Evolutionary conservation across 768 basidiomycete genomes (phyloP).

Genomic region (Trametes coccinea): DNA sequence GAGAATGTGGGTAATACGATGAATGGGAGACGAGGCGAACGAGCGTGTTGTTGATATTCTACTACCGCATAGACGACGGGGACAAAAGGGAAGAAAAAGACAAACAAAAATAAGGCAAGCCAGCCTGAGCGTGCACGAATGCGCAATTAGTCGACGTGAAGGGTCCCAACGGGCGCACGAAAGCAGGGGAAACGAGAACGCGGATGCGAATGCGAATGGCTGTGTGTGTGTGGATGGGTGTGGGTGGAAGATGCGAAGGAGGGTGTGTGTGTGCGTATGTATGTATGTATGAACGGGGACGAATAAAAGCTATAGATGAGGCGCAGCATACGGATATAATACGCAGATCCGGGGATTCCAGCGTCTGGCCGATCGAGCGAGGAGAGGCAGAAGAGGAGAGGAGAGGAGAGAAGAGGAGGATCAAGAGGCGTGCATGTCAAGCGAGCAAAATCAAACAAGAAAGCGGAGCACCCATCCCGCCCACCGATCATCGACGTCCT

Average conservation of each 20-base stretch:
- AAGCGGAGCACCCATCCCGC: not conserved
- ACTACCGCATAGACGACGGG: conserved; percentile 3
- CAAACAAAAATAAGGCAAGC: not conserved
- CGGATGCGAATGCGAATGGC: too few relatives aligned
- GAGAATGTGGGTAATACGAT: not conserved
- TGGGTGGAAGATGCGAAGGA: not conserved
- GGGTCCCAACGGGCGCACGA: conserved; percentile 13
- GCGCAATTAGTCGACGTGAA: not conserved
- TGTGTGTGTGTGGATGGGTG: too few relatives aligned
- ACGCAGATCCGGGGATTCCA: conserved; percentile 1
- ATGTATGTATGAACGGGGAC: conserved; percentile 13
- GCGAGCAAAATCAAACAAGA: conserved; percentile 4
- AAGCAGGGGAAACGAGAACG: too few relatives aligned
- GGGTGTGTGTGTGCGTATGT: not conserved
- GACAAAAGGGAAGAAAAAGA: not conserved
- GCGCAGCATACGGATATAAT: conserved; percentile 24
- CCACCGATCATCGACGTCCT: not conserved
- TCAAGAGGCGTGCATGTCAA: conserved; percentile 14
- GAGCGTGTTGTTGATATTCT: not conserved
- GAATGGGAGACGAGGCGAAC: not conserved
- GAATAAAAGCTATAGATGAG: conserved; percentile 31
- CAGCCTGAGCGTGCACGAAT: conserved; percentile 5
- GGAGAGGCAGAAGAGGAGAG: not conserved
- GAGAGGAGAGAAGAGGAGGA: not conserved
- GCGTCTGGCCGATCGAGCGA: conserved; percentile 9